These are phyloP conservation scores for Globomyces pollinis-pini DNA, from an alignment of 192 early-diverging fungal genomes.

Conservation along the genomic window DNA sequence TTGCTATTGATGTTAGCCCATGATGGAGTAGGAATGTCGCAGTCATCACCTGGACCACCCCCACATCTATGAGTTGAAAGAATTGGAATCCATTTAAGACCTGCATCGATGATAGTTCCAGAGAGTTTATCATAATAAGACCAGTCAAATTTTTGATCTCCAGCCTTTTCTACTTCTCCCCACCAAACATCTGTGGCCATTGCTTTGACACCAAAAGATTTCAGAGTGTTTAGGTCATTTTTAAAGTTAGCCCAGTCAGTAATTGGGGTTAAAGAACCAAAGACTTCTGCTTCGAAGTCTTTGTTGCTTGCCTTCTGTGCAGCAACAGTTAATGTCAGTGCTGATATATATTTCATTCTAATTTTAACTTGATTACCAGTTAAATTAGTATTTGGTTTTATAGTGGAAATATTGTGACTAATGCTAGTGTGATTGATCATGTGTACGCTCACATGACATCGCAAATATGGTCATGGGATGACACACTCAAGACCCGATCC, in stretches of 20 bases:
- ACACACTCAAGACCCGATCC: too few relatives aligned
- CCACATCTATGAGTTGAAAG: conserved; percentile 18
- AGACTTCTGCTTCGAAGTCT: conserved; percentile 3
- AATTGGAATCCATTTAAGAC: conserved; percentile 16
- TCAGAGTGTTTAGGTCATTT: background rate
- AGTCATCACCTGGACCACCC: background rate
- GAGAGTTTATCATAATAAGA: conserved; percentile 15
- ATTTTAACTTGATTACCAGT: too few relatives aligned
- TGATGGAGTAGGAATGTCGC: conserved; percentile 10
- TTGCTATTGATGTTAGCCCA: conserved; percentile 8
- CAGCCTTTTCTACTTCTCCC: conserved; percentile 10
- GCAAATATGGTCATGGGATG: too few relatives aligned
- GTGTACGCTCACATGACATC: too few relatives aligned
- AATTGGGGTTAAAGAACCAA: conserved; percentile 3
- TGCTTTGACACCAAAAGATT: conserved; percentile 2
- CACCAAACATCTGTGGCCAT: conserved; percentile 15
- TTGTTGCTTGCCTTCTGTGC: background rate
- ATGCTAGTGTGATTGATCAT: too few relatives aligned
- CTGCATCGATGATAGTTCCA: conserved; percentile 13
- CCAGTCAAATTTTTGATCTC: conserved; percentile 15
- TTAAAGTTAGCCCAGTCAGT: conserved; percentile 7
- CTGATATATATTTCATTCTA: too few relatives aligned
- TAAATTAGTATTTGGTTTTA: too few relatives aligned
- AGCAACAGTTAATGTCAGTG: too few relatives aligned
- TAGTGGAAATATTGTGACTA: too few relatives aligned